Conservation (phyloP, 2,329 filamentous ascomycete species). For the Cladosporium sp. region DNA sequence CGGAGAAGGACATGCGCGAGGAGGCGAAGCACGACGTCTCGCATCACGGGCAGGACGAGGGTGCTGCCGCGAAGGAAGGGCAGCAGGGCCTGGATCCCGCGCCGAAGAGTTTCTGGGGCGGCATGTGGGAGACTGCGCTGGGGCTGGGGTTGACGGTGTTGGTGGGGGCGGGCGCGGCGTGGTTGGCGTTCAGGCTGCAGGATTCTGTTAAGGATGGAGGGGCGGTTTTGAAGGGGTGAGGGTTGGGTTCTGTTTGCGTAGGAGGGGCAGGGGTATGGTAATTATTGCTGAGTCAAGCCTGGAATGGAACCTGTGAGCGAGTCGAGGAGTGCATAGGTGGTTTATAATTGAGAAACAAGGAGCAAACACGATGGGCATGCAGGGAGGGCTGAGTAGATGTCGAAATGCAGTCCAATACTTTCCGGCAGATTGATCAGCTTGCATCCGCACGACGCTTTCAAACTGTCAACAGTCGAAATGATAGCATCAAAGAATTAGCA, state of each 20-base stretch:
- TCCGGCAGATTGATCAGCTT: too few species aligned
- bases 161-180: constrained; percentile 5
- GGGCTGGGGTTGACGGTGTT: constrained; percentile 3
- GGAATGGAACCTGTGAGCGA: too few species aligned
- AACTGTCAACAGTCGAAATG: too few species aligned
- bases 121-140: background rate
- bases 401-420: too few species aligned
- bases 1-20: constrained; percentile 11
- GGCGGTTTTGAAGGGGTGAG: constrained; percentile 2
- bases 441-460: too few species aligned
- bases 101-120: background rate
- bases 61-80: background rate
- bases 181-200: constrained; percentile 10
- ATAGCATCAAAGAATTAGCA: too few species aligned
- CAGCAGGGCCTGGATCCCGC: background rate
- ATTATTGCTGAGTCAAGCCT: too few species aligned
- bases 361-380: background rate
- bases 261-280: too few species aligned
- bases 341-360: background rate
- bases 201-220: constrained; percentile 11
- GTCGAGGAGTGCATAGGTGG: background rate
- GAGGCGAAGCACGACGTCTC: constrained; percentile 9
- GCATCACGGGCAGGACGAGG: background rate
- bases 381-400: too few species aligned
- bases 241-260: background rate